Evolutionary conservation across 2,329 filamentous ascomycete genomes (phyloP).

Genomic region (Tolypocladium paradoxum): DNA sequence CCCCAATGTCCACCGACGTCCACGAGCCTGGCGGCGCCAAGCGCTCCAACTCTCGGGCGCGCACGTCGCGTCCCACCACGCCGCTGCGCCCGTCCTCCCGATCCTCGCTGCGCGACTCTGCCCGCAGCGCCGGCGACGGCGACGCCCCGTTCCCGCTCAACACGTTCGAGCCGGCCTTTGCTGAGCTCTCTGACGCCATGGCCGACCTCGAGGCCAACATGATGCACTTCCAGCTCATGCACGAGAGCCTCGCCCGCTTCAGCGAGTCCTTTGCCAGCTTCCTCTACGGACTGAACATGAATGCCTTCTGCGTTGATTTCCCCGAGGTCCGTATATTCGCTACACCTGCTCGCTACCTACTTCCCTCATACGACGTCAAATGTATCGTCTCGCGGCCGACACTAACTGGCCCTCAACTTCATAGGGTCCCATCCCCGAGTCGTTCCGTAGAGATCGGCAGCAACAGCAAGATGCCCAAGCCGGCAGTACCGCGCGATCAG

Average conservation of each 20-base stretch:
- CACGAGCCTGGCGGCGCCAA: conserved; percentile 16
- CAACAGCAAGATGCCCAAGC: conserved; percentile 43
- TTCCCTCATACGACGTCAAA: not conserved
- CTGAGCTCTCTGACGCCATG: conserved; percentile 87
- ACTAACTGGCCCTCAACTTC: not conserved
- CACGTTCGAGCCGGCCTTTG: conserved; percentile 78
- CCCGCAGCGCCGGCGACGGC: conserved; percentile 39
- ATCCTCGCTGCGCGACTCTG: conserved; percentile 74
- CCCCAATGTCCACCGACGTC: conserved; percentile 12
- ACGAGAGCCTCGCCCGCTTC: conserved; percentile 86
- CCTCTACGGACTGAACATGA: conserved; percentile 95
- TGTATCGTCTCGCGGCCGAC: not conserved
- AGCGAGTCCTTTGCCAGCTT: conserved; percentile 95
- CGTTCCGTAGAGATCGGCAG: conserved; percentile 55
- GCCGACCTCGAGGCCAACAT: conserved; percentile 95
- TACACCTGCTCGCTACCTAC: conserved; percentile 23
- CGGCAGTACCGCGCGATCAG: conserved; percentile 13
- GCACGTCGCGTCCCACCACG: conserved; percentile 73
- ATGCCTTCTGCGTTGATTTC: conserved; percentile 97
- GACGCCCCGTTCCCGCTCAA: conserved; percentile 61
- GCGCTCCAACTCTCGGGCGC: conserved; percentile 50
- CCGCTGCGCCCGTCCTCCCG: conserved; percentile 84
- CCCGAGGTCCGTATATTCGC: conserved; percentile 49
- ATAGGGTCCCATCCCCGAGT: conserved; percentile 73
- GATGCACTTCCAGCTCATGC: conserved; percentile 94